Percentiles rank a stretch among this genome's conserved stretches.
These are phyloP conservation scores for Coniosporium tulheliwenetii DNA, from an alignment of 2,329 filamentous ascomycete species.

Conservation along the genomic window DNA sequence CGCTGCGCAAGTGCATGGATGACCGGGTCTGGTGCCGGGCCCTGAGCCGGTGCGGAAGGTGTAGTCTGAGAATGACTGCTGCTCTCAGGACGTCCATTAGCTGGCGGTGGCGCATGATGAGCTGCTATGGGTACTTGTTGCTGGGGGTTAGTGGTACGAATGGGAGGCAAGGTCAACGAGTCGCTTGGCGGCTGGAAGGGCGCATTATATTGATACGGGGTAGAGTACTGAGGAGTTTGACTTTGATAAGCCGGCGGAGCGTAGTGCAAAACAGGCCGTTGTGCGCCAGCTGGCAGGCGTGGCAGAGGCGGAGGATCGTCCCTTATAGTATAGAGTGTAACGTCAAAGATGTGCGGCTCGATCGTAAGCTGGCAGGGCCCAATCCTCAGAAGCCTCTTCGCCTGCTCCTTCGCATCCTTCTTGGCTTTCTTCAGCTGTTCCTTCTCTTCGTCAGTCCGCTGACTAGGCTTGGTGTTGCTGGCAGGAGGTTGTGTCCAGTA, in stretches of 20 bases:
- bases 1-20: constrained; percentile 65
- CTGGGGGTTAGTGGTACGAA: too few species aligned
- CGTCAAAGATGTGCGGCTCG: constrained; percentile 68
- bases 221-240: too few species aligned
- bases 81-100: neutral
- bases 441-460: constrained; percentile 26
- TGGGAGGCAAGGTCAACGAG: too few species aligned
- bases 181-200: too few species aligned
- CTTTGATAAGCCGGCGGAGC: too few species aligned
- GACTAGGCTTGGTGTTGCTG: too few species aligned
- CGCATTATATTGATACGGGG: too few species aligned
- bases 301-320: constrained; percentile 24
- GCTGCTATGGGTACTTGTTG: too few species aligned
- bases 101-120: neutral
- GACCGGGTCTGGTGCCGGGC: constrained; percentile 50
- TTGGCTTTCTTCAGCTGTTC: constrained; percentile 38
- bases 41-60: constrained; percentile 7
- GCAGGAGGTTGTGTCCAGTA: constrained; percentile 55
- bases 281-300: neutral
- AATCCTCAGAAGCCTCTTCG: constrained; percentile 34
- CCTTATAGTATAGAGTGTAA: constrained; percentile 57
- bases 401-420: constrained; percentile 47
- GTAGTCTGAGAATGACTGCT: neutral
- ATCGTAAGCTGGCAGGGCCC: constrained; percentile 61
- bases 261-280: too few species aligned